Percentiles rank a stretch among this genome's conserved stretches.
These are phyloP conservation scores for Beauveria scarabaeidicola DNA, from an alignment of 2,329 filamentous ascomycete species.

Conservation along the genomic window DNA sequence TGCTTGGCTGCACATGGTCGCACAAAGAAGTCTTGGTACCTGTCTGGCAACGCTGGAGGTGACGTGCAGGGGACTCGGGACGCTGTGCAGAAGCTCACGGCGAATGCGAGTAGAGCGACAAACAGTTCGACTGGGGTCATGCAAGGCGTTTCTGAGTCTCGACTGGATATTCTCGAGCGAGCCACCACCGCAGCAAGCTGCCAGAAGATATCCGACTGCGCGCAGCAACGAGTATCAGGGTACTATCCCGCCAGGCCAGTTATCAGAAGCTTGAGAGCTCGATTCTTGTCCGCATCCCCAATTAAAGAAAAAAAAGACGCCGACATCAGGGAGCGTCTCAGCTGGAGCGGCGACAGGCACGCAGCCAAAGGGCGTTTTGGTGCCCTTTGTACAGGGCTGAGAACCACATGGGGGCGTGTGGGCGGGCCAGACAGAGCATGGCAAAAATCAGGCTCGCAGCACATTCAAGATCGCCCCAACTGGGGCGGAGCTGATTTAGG, in stretches of 20 bases:
- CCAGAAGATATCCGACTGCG: neutral
- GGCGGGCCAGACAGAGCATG: neutral
- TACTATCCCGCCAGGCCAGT: neutral
- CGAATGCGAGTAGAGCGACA: neutral
- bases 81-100: neutral
- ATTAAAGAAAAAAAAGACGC: neutral
- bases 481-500: neutral
- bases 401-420: constrained; percentile 4
- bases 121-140: neutral
- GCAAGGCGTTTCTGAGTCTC: neutral
- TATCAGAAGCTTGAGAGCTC: neutral
- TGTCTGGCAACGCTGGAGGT: neutral
- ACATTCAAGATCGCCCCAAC: neutral
- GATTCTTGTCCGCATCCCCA: neutral
- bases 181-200: neutral
- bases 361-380: neutral
- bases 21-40: neutral
- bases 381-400: constrained; percentile 9
- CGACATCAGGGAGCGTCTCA: constrained; percentile 5
- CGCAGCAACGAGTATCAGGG: neutral
- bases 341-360: neutral
- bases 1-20: neutral
- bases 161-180: neutral
- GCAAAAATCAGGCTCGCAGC: neutral
- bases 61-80: neutral